Conservation (phyloP, 116 monocot species). For the Dioscorea cayenensis region DNA sequence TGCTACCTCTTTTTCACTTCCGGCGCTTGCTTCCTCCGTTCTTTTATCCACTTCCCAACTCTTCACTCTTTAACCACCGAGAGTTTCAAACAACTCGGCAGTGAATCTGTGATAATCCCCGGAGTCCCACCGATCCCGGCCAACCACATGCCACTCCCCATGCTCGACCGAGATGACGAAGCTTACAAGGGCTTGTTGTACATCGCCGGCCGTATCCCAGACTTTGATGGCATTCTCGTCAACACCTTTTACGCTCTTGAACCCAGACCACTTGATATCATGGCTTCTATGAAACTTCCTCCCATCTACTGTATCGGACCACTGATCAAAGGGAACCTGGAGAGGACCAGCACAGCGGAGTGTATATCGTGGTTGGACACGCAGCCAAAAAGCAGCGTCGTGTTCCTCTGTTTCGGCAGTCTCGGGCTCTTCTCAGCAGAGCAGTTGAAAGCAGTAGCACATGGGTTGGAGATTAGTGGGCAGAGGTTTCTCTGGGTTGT, state of each 20-base stretch:
- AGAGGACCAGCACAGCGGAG: neutral
- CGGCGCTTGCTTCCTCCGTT: conserved; percentile 19
- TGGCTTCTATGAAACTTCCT: conserved; percentile 3
- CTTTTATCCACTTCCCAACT: conserved; percentile 22
- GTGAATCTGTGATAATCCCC: conserved; percentile 8
- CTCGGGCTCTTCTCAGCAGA: conserved; percentile 29
- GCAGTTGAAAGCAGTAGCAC: conserved; percentile 52
- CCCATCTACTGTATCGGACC: conserved; percentile 36
- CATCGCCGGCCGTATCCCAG: conserved; percentile 1
- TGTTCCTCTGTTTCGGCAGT: conserved; percentile 79
- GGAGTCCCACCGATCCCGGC: conserved; percentile 32
- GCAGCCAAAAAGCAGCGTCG: conserved; percentile 41
- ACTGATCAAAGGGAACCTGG: conserved; percentile 7
- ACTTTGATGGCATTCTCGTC: conserved; percentile 24
- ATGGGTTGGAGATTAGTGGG: conserved; percentile 46
- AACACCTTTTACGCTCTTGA: conserved; percentile 50
- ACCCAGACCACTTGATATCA: conserved; percentile 11
- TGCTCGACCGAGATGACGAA: conserved; percentile 27
- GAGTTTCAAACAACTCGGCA: conserved; percentile 37
- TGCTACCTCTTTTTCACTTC: conserved; percentile 38
- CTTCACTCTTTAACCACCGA: conserved; percentile 5
- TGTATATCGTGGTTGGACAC: conserved; percentile 46
- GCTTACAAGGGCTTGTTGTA: conserved; percentile 24
- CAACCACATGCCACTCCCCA: conserved; percentile 19
- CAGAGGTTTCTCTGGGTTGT: conserved; percentile 62